Evolutionary conservation across 805 yeast genomes (phyloP), one percentile per base, ranked within the genome.

Genomic region (Schwanniomyces sp.): DNA sequence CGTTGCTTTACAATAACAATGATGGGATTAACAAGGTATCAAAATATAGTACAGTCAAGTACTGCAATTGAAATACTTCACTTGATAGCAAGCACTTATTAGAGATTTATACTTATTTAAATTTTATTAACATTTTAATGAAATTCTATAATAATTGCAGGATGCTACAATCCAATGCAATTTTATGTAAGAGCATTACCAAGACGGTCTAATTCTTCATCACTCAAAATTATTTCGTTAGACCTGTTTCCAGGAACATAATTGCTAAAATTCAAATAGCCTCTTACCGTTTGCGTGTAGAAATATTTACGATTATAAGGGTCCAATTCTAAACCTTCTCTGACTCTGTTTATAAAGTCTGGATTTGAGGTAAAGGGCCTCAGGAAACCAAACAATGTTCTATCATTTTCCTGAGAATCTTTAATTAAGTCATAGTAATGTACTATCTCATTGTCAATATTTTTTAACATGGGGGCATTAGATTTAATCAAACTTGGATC

Each of bases 371-470:
- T 37, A 21, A 37, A 37, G 11, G 40, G 40, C 21, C 40, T 37
- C 40, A 37, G 40, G 16, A 37, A 37, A 5, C 40, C 40, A 37
- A 37, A 21, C 18, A 37, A 37, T 7, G 40, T 37, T 21, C 40
- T 37, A 9, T 37, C 28, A 37, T 37, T 24, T 5, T 24, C 27
- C 16, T 37, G 27, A 17, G 16, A 50, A 34, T 67, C 65, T 18
- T 66, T 62, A 27, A 63, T 62, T 14, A 56, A 45, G 7, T 40
- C 29, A 9, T 26, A 28, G 30, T 49, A 53, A 42, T 53, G 55
- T 12, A 25, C 12, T 4, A 43, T 24, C 26, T 40, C 38, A 7
- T 50, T 49, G 30, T 50, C 32, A 21, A 41, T 41, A 6, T 30
- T 36, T 29, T 29, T 36, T 34, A 53, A 43, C 18, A 46, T 34